Evolutionary conservation across 2,329 filamentous ascomycete genomes (phyloP).

Genomic region (Colletotrichum liaoningense): DNA sequence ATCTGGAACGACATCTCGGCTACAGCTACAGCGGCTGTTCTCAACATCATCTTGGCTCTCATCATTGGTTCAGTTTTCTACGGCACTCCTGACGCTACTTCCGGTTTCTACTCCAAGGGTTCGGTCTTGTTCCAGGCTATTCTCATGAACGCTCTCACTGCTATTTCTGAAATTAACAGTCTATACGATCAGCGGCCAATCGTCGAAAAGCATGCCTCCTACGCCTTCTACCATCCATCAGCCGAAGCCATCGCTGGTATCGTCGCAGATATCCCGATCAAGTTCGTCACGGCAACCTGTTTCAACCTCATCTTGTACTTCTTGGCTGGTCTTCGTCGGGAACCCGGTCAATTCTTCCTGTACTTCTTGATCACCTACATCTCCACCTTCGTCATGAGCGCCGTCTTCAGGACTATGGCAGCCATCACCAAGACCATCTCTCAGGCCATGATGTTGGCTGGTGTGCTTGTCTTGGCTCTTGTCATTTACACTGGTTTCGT

Average conservation of each 20-base stretch:
- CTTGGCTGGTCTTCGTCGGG: slow-evolving; percentile 63
- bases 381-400: slow-evolving; percentile 78
- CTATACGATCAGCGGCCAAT: slow-evolving; percentile 58
- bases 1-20: slow-evolving; percentile 64
- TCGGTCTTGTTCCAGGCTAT: slow-evolving; percentile 71
- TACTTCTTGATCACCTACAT: slow-evolving; percentile 79
- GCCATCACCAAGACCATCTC: slow-evolving; percentile 75
- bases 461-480: slow-evolving; percentile 68
- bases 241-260: slow-evolving; percentile 67
- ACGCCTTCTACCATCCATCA: slow-evolving; percentile 63
- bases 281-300: slow-evolving; percentile 59
- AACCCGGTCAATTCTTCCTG: slow-evolving; percentile 78
- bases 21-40: slow-evolving; percentile 56
- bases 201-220: slow-evolving; percentile 60
- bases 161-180: slow-evolving; percentile 65
- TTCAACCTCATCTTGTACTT: slow-evolving; percentile 72
- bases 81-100: slow-evolving; percentile 59
- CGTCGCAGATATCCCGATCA: slow-evolving; percentile 67
- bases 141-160: slow-evolving; percentile 68
- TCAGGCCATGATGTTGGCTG: slow-evolving; percentile 65
- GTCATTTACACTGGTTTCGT: slow-evolving; percentile 71
- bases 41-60: slow-evolving; percentile 66
- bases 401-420: slow-evolving; percentile 80
- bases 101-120: slow-evolving; percentile 65
- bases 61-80: slow-evolving; percentile 73